These are phyloP conservation scores for Immersiella caudata DNA, from an alignment of 495 filamentous ascomycete genomes.

Conservation along the genomic window DNA sequence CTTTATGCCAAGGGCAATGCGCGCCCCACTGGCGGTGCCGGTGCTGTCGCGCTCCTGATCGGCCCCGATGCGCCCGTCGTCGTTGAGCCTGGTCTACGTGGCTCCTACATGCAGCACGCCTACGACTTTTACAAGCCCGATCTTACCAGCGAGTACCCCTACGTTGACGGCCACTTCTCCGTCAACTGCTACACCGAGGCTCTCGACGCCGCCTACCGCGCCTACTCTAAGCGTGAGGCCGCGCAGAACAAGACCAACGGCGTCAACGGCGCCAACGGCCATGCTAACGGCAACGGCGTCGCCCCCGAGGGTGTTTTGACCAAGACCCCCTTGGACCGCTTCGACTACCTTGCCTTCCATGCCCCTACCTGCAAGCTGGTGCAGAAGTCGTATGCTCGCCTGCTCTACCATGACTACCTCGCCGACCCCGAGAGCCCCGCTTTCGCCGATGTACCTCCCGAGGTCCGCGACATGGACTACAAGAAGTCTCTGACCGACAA, in stretches of 20 bases:
- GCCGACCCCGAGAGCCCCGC: slow-evolving; percentile 71
- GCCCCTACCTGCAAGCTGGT: slow-evolving; percentile 98
- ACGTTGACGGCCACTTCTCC: slow-evolving; percentile 95
- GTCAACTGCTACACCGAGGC: slow-evolving; percentile 95
- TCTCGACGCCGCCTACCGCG: slow-evolving; percentile 94
- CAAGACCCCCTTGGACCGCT: slow-evolving; percentile 81
- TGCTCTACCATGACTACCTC: slow-evolving; percentile 97
- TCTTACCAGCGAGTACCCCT: slow-evolving; percentile 94
- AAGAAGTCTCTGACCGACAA: slow-evolving; percentile 86
- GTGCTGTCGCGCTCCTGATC: slow-evolving; percentile 90
- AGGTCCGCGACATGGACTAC: slow-evolving; percentile 84
- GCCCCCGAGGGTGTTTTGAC: slow-evolving; percentile 46
- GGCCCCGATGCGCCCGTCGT: slow-evolving; percentile 91
- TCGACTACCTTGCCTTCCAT: slow-evolving; percentile 96
- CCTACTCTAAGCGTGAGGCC: slow-evolving; percentile 84
- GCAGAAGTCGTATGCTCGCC: slow-evolving; percentile 88
- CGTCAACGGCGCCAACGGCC: slow-evolving; percentile 62
- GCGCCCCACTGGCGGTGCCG: slow-evolving; percentile 92
- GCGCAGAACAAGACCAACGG: slow-evolving; percentile 52
- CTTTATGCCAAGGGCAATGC: slow-evolving; percentile 96
- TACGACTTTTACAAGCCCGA: slow-evolving; percentile 99
- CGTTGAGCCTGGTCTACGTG: slow-evolving; percentile 89
- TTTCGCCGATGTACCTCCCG: slow-evolving; percentile 84
- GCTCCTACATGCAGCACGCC: slow-evolving; percentile 88
- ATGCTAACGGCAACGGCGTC: slow-evolving; percentile 49